These are phyloP conservation scores for Spergularia azorica DNA, from an alignment of 179 eudicot species.

Conservation along the genomic window DNA sequence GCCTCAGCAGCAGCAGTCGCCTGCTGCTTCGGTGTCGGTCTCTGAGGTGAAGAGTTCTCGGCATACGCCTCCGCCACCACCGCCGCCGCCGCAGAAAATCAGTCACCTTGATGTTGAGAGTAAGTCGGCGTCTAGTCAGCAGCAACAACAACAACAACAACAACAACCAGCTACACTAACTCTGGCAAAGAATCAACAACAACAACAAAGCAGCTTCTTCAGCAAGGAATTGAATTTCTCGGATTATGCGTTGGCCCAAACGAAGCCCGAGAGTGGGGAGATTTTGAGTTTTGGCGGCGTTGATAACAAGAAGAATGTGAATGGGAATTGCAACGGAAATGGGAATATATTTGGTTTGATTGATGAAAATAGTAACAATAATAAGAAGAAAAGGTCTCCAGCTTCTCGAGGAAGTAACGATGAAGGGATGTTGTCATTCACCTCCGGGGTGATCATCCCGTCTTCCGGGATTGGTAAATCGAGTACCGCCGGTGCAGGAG, in stretches of 20 bases:
- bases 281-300: constrained; percentile 71
- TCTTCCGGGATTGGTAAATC: constrained; percentile 48
- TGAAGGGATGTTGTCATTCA: constrained; percentile 75
- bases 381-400: constrained; percentile 56
- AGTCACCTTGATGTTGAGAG: constrained; percentile 29
- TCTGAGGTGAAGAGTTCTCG: constrained; percentile 8
- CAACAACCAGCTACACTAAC: constrained; percentile 15
- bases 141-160: constrained; percentile 20
- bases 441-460: constrained; percentile 63
- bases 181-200: constrained; percentile 8
- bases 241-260: constrained; percentile 38
- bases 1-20: neutral
- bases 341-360: constrained; percentile 39
- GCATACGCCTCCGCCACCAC: constrained; percentile 7
- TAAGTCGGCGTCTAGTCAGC: constrained; percentile 27
- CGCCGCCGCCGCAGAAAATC: neutral
- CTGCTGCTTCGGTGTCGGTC: neutral
- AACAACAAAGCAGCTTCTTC: constrained; percentile 31
- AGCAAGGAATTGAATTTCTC: constrained; percentile 65
- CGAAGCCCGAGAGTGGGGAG: constrained; percentile 73
- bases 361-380: constrained; percentile 37
- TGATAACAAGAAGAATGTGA: constrained; percentile 33
- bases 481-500: constrained; percentile 39
- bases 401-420: constrained; percentile 55
- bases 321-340: constrained; percentile 20